Evolutionary conservation across 176 grass and related monocot species (phyloP), one percentile per base, ranked within the genome.

Genomic region (Aechmea fasciata): DNA sequence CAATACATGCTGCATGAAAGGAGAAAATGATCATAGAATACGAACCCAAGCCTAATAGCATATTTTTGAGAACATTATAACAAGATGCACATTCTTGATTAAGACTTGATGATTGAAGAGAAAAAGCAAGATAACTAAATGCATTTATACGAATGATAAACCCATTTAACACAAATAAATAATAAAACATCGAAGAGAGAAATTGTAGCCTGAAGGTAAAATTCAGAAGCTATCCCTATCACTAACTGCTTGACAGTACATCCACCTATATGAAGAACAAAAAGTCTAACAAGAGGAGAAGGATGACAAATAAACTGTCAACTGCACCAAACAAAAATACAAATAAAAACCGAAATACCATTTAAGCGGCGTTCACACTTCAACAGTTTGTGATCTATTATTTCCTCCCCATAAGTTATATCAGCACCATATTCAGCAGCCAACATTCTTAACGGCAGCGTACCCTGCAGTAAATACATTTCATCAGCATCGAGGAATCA

Each of bases 401-500:
- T 90, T 77, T 97, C 94, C 81, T 97, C 94, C 28, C 94, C 94
- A 0, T 92, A 97, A 62, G 87, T 97, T 72, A 97, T 93, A 89
- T 90, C 94, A 70, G 94, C 94, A 72, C 89, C 94, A 79, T 92
- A 92, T 76, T 92, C 86, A 70, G 84, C 84, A 72, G 84, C 79
- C 82, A 97, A 25, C 49, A 93, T 63, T 77, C 94, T 92, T 77
- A 93, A 85, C 24, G 89, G 84, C 55, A 97, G 75, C 26, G 89
- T 92, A 10, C 94, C 88, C 92, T 92, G 68, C 51, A 88, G 69
- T 81, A 70, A 14, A 22, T 26, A 41, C 0, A 7, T 7, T 33
- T 41, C 33, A 41, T 41, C 33, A 41, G 33, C 33, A 9, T 13
- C 12, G 69, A 57, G 18, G 11, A 63, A 13, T 50, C 11, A n/a